Percentiles rank a stretch among this genome's conserved stretches.
These are phyloP conservation scores for Penicillium digitatum DNA, from an alignment of 2,329 filamentous ascomycete genomes.

Conservation along the genomic window DNA sequence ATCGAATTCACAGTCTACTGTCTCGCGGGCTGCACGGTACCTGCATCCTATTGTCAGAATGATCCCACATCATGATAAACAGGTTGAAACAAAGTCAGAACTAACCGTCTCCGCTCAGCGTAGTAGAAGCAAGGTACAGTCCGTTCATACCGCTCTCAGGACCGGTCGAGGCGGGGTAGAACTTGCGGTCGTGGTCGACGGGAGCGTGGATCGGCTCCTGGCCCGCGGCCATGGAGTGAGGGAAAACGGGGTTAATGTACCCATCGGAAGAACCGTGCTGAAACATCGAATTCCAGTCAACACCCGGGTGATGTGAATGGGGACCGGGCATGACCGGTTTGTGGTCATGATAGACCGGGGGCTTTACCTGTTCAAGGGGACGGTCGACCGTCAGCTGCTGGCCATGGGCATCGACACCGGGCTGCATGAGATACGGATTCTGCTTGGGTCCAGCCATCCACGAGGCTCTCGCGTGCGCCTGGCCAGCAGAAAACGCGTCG, in stretches of 20 bases:
- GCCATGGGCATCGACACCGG: constrained; percentile 39
- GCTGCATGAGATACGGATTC: constrained; percentile 43
- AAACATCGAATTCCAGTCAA: constrained; percentile 78
- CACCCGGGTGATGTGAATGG: constrained; percentile 55
- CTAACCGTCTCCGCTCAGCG: constrained; percentile 46
- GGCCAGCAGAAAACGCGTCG: constrained; percentile 35
- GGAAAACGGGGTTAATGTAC: constrained; percentile 60
- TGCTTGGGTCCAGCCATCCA: constrained; percentile 46
- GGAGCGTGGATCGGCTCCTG: constrained; percentile 68
- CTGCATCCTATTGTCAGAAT: constrained; percentile 47
- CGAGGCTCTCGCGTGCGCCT: constrained; percentile 38
- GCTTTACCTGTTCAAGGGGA: constrained; percentile 44
- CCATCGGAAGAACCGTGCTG: constrained; percentile 65
- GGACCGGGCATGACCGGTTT: constrained; percentile 58
- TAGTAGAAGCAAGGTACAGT: constrained; percentile 47
- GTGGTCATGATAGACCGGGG: constrained; percentile 38
- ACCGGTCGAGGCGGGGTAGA: constrained; percentile 48
- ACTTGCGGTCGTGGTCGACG: constrained; percentile 53
- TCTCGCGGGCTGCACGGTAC: constrained; percentile 54
- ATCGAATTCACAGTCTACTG: constrained; percentile 51
- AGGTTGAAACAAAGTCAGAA: not conserved
- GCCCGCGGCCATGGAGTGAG: constrained; percentile 63
- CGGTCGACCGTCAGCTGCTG: constrained; percentile 46
- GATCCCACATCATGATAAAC: constrained; percentile 41
- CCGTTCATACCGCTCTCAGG: constrained; percentile 47